Evolutionary conservation across 164 flowering plant genomes (phyloP), one percentile per base, ranked within the genome.

Genomic region (Chimonanthus salicifolius): DNA sequence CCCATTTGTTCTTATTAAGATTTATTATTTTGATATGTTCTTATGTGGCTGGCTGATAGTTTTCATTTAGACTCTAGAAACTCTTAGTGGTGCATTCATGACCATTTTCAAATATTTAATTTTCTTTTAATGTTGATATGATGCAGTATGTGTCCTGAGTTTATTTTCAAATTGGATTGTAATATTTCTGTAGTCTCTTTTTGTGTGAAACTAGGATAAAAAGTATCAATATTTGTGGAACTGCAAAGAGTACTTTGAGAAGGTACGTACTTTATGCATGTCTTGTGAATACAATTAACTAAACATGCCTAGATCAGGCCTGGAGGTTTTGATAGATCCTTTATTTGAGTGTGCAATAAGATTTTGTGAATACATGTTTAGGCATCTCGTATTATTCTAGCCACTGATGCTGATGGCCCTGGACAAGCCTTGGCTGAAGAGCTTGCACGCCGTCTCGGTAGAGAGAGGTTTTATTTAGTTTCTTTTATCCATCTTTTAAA

Each of bases 371-470:
- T n/a, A 62, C 13, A 44, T 66, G 16, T 21, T 60, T 79, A 94
- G 98, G 92, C 88, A 71, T 90, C 97, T 72, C 94, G 97, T 33
- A 88, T 95, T 70, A 89, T 93, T 50, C 84, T 95, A 51, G 99
- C 99, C 49, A 93, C 97, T 77, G 98, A 91, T 85, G 92, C 85
- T 43, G 98, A 95, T 82, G 49, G 63, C 33, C 93, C 97, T 80
- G 97, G 98, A 50, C 91, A 87, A 85, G 94, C 97, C 68, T 86
- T 93, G 72, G 96, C 99, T 58, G 98, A 91, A 83, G 99, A 93
- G 84, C 89, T 95, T 80, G 97, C 99, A 47, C 91, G 99, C 16
- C 98, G 99, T 66, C 84, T 95, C 70, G 99, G 99, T 70, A 89
- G 85, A 84, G 98, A 95, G 80, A 92, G 95, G 98, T 92, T 71